Conservation (phyloP, 1,139 yeast species). For the Saccharomyces uvarum region DNA sequence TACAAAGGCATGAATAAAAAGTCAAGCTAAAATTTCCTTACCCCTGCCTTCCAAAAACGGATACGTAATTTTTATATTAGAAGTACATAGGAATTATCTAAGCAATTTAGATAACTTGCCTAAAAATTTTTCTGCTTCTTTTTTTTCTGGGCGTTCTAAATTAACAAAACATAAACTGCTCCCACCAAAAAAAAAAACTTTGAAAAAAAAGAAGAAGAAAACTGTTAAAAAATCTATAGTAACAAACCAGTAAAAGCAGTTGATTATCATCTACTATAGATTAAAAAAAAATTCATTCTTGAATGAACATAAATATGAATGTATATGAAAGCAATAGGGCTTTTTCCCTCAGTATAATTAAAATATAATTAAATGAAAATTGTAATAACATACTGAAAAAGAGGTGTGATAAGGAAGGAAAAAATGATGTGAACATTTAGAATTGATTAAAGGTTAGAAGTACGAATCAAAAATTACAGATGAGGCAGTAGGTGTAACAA, state of each 20-base stretch:
- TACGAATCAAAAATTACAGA: not conserved
- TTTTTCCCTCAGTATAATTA: not conserved
- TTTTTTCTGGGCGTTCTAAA: constrained; percentile 49
- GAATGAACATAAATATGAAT: not conserved
- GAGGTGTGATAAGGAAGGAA: not conserved
- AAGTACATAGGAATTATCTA: not conserved
- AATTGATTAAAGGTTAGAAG: not conserved
- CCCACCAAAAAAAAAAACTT: not conserved
- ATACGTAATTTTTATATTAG: not conserved
- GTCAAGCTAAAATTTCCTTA: not conserved
- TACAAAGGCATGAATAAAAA: not conserved
- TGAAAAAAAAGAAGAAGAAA: not conserved
- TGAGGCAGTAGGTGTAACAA: not conserved
- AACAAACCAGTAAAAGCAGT: not conserved
- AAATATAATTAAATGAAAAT: not conserved
- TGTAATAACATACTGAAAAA: not conserved
- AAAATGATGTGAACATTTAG: not conserved
- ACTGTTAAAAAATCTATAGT: not conserved
- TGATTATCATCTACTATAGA: not conserved
- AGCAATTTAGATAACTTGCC: constrained; percentile 19
- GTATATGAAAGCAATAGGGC: not conserved
- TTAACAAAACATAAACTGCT: constrained; percentile 21
- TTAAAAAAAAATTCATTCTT: not conserved
- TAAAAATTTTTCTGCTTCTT: constrained; percentile 43
- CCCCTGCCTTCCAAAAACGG: not conserved